Evolutionary conservation across 495 filamentous ascomycete species (phyloP).

Genomic region (Podospora australis): DNA sequence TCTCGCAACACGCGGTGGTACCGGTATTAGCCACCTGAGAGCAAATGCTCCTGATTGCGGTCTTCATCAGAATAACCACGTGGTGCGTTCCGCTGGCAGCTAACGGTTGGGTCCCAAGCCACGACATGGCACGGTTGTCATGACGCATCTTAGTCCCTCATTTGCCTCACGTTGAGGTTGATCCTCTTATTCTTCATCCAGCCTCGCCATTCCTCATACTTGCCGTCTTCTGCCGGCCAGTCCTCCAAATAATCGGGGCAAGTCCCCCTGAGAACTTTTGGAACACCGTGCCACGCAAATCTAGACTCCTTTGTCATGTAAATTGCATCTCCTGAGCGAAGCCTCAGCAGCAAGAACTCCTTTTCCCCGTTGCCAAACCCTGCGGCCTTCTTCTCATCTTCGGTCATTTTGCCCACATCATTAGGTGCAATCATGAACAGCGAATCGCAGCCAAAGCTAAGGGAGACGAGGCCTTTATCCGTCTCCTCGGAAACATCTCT

Average conservation of each 20-base stretch:
- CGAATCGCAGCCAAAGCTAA: constrained; percentile 84
- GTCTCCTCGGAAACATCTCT: constrained; percentile 83
- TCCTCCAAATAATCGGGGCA: constrained; percentile 67
- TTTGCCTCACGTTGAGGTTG: constrained; percentile 88
- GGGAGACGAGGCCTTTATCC: constrained; percentile 66
- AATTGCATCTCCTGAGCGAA: constrained; percentile 74
- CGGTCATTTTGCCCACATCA: constrained; percentile 28
- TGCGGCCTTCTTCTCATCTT: constrained; percentile 21
- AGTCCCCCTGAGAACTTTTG: constrained; percentile 66
- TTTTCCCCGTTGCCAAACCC: constrained; percentile 17
- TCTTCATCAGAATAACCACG: too few species aligned
- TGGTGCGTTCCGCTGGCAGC: too few species aligned
- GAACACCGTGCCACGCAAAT: constrained; percentile 93
- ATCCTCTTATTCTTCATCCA: constrained; percentile 85
- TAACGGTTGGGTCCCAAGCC: too few species aligned
- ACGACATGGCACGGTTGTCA: neutral
- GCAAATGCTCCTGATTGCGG: too few species aligned
- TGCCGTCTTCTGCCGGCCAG: constrained; percentile 60
- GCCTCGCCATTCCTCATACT: constrained; percentile 61
- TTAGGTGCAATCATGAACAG: constrained; percentile 63
- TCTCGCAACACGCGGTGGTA: neutral
- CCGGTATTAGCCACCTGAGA: neutral
- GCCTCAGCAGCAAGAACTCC: constrained; percentile 53
- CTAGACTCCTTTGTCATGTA: constrained; percentile 73
- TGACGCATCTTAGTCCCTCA: constrained; percentile 50